These are phyloP conservation scores for Pichia manshurica DNA, from an alignment of 805 yeast species.

Conservation along the genomic window DNA sequence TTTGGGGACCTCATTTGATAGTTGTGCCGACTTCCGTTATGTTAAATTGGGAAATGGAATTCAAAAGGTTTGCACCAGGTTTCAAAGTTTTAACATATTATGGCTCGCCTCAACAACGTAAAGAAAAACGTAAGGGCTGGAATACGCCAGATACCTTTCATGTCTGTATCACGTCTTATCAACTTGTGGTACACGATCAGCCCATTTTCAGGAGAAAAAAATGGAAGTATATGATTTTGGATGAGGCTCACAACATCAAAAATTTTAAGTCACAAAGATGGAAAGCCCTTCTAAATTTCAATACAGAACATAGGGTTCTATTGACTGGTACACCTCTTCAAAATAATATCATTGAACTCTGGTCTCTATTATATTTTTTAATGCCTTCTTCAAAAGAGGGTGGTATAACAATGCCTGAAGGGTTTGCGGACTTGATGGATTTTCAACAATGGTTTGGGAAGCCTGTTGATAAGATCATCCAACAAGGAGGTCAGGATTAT, in stretches of 20 bases:
- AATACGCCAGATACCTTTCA: constrained; percentile 93
- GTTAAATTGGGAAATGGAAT: constrained; percentile 99
- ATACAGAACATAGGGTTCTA: constrained; percentile 79
- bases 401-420: constrained; percentile 74
- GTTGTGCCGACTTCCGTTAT: constrained; percentile 97
- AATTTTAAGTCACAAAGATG: constrained; percentile 95
- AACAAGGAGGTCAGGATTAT: constrained; percentile 58
- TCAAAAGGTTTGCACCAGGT: constrained; percentile 97
- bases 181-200: constrained; percentile 95
- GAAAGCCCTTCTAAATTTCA: constrained; percentile 92
- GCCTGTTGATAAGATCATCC: constrained; percentile 90
- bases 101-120: constrained; percentile 95
- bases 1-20: constrained; percentile 98
- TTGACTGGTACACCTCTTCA: constrained; percentile 97
- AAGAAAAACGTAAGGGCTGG: constrained; percentile 96
- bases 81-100: constrained; percentile 92
- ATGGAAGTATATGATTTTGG: constrained; percentile 96
- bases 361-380: constrained; percentile 91
- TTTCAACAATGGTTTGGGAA: constrained; percentile 99
- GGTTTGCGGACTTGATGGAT: constrained; percentile 92
- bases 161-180: constrained; percentile 95
- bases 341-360: constrained; percentile 87
- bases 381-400: constrained; percentile 78
- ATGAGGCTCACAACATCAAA: constrained; percentile 97
- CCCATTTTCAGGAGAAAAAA: constrained; percentile 84